Evolutionary conservation across 768 basidiomycete species (phyloP).

Genomic region (Naganishia vishniacii): DNA sequence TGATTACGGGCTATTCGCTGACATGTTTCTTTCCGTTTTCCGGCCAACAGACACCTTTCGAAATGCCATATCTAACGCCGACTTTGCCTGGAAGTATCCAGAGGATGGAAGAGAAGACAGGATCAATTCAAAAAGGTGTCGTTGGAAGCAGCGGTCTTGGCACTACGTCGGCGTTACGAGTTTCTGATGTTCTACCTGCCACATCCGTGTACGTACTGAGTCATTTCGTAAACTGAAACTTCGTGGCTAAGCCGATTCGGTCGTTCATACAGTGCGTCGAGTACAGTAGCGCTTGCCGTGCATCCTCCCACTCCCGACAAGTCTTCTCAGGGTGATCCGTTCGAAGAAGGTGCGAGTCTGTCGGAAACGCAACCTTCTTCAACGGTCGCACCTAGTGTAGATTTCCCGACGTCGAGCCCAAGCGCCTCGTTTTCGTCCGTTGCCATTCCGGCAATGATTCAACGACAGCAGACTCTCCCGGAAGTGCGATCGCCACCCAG

Average conservation of each 20-base stretch:
- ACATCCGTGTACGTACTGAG: not conserved
- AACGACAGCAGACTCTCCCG: conserved; percentile 37
- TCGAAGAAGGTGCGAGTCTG: not conserved
- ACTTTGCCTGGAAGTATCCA: not conserved
- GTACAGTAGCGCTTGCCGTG: not conserved
- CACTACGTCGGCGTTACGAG: not conserved
- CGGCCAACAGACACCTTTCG: not conserved
- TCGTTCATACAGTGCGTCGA: not conserved
- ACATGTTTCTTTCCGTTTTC: not conserved
- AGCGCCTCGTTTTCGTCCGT: not conserved
- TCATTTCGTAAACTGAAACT: not conserved
- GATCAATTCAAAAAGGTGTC: not conserved
- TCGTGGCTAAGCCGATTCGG: not conserved
- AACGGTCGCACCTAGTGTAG: not conserved
- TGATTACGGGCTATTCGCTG: not conserved
- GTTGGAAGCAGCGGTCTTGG: too few relatives aligned
- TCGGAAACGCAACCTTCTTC: not conserved
- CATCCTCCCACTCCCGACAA: conserved; percentile 22
- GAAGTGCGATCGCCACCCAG: conserved; percentile 46
- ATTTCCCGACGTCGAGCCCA: conserved; percentile 7
- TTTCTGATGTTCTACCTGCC: not conserved
- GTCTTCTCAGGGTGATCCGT: not conserved
- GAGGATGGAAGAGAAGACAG: not conserved
- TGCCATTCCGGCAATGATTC: not conserved
- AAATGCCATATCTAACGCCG: conserved; percentile 15